Evolutionary conservation across 2,329 filamentous ascomycete genomes (phyloP), one percentile per base, ranked within the genome.

Genomic region (Trichophyton verrucosum): DNA sequence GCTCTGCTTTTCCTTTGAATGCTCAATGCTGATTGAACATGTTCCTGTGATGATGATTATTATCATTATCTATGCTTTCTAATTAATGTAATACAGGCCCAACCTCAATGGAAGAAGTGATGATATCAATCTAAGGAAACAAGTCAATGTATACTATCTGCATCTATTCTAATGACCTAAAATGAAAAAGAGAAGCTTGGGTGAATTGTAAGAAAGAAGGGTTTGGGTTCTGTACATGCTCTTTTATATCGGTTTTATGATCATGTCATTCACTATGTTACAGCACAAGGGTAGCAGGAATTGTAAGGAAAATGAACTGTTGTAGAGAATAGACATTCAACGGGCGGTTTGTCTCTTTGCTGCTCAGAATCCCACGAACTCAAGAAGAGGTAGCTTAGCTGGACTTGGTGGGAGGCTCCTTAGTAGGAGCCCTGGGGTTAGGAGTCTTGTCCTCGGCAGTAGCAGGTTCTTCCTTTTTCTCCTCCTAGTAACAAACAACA

Each of bases 111-210:
- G 5, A 53, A 36, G 24, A 55, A n/a, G 30, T 13, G 22, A 55
- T 33, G 27, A 20, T 38, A 27, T 55, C 24, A 9, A 33, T 15
- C 8, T 24, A 51, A 24, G 17, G 20, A 13, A 55, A 55, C 13
- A 55, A 53, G 15, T 13, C 13, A 33, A 15, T 22, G 17, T 53
- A 53, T 47, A 47, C 44, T 47, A 17, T 53, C 27, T 53, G 47
- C 24, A 55, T 55, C 51, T 55, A 55, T 55, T 55, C 51, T 55
- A 55, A 55, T n/a, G 15, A 36, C 27, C n/a, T 36, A 30, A 55
- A 55, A 36, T 53, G 22, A 55, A 36, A 27, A 17, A 30, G 27
- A 30, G 27, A 27, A 38, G 33, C 9, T 11, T 33, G 30, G 51
- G 13, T 55, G 51, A 44, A n/a, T 17, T 7, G 7, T 55, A 55